These are phyloP conservation scores for Trichoderma pleuroti DNA, from an alignment of 2,329 filamentous ascomycete species.

Conservation along the genomic window DNA sequence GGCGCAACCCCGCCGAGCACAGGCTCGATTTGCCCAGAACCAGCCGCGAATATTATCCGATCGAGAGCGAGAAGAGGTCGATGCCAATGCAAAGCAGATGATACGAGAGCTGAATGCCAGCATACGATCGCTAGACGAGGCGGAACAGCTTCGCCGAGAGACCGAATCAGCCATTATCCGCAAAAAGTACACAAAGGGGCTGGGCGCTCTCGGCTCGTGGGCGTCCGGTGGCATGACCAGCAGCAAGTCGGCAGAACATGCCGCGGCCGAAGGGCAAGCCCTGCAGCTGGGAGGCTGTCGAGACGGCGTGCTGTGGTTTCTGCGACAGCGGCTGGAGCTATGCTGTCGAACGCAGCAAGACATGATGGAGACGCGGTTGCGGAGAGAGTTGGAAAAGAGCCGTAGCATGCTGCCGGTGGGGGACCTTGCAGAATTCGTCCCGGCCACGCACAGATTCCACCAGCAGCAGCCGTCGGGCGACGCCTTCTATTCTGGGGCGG, in stretches of 20 bases:
- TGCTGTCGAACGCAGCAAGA: constrained; percentile 75
- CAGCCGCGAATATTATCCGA: constrained; percentile 65
- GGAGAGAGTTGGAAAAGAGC: constrained; percentile 82
- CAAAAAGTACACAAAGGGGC: constrained; percentile 63
- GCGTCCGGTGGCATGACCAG: constrained; percentile 56
- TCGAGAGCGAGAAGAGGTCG: constrained; percentile 78
- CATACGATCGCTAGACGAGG: constrained; percentile 75
- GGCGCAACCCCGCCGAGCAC: constrained; percentile 58
- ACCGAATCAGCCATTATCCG: constrained; percentile 67
- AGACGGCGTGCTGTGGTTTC: constrained; percentile 79
- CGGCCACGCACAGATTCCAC: constrained; percentile 21
- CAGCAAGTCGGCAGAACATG: constrained; percentile 61
- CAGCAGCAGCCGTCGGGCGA: background rate
- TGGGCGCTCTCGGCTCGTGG: constrained; percentile 64
- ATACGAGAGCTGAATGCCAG: constrained; percentile 80
- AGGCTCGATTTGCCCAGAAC: constrained; percentile 45
- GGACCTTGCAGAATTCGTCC: constrained; percentile 34
- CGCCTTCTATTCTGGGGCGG: background rate
- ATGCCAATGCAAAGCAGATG: constrained; percentile 79
- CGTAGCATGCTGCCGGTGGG: constrained; percentile 64
- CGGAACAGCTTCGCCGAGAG: constrained; percentile 76
- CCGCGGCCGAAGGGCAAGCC: constrained; percentile 65
- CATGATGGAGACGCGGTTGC: constrained; percentile 90
- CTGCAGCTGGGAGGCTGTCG: constrained; percentile 66
- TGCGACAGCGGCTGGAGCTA: constrained; percentile 71